phyloP scores from a whole-genome alignment of 768 basidiomycete species.

The Kwoniella sp. region DNA sequence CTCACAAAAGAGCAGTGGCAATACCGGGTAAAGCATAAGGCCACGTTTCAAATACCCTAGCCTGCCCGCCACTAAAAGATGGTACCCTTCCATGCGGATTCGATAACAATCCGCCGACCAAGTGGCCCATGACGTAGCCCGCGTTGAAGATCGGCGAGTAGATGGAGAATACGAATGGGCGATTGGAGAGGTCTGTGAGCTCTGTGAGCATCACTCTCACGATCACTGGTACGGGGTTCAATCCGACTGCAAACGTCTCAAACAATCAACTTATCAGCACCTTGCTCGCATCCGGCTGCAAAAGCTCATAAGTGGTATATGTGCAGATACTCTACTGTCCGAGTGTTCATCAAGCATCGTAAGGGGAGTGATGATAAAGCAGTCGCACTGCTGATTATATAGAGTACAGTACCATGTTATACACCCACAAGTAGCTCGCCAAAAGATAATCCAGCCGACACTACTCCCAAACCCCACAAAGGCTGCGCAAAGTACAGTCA shows the following conservation, averaged over 20 bases:
- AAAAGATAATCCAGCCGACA: constrained; percentile 37
- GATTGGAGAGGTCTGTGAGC: constrained; percentile 33
- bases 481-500: constrained; percentile 13
- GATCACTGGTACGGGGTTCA: constrained; percentile 32
- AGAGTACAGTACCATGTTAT: no score
- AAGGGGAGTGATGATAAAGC: no score
- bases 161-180: constrained; percentile 38
- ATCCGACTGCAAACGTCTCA: constrained; percentile 37
- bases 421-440: constrained; percentile 41
- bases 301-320: no score
- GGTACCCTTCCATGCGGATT: no score
- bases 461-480: constrained; percentile 35
- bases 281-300: no score
- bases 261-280: background rate
- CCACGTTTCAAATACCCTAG: no score
- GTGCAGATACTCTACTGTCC: no score
- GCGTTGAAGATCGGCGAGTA: constrained; percentile 35
- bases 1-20: no score
- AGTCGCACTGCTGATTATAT: no score
- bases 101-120: constrained; percentile 6
- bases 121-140: constrained; percentile 35
- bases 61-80: no score
- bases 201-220: constrained; percentile 33
- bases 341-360: no score
- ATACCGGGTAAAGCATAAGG: no score